These are phyloP conservation scores for Pseudogymnoascus destructans DNA, from an alignment of 2,329 filamentous ascomycete species.

Conservation along the genomic window DNA sequence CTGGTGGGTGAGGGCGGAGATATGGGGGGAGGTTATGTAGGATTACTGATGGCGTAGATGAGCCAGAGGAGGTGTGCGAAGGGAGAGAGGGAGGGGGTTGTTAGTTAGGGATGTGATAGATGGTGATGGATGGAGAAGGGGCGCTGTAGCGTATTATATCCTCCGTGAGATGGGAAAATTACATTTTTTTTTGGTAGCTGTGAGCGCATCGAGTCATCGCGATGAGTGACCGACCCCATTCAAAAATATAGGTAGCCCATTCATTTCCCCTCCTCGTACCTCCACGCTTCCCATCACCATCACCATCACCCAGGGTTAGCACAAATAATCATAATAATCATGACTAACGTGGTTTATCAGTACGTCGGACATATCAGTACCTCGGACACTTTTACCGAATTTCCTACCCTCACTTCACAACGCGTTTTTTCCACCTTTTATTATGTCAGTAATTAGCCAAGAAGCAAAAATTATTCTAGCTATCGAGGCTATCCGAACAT, in stretches of 20 bases:
- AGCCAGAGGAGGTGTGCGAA: background rate
- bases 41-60: background rate
- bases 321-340: too few species aligned
- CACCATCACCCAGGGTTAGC: too few species aligned
- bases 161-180: background rate
- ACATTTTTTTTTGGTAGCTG: background rate
- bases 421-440: too few species aligned
- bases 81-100: background rate
- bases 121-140: background rate
- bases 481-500: too few species aligned
- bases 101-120: background rate
- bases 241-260: background rate
- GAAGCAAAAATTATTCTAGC: too few species aligned
- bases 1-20: background rate
- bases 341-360: too few species aligned
- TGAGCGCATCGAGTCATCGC: background rate
- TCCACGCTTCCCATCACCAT: background rate
- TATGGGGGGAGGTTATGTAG: background rate
- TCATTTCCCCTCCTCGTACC: background rate
- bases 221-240: background rate
- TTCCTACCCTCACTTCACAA: too few species aligned
- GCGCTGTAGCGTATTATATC: background rate
- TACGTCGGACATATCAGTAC: too few species aligned
- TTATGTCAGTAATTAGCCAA: too few species aligned
- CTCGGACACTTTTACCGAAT: too few species aligned